A percentile compares a stretch with the other conserved stretches of the same genome.
Conservation (phyloP, 2,329 filamentous ascomycete species). For the Xylariaceae sp. region DNA sequence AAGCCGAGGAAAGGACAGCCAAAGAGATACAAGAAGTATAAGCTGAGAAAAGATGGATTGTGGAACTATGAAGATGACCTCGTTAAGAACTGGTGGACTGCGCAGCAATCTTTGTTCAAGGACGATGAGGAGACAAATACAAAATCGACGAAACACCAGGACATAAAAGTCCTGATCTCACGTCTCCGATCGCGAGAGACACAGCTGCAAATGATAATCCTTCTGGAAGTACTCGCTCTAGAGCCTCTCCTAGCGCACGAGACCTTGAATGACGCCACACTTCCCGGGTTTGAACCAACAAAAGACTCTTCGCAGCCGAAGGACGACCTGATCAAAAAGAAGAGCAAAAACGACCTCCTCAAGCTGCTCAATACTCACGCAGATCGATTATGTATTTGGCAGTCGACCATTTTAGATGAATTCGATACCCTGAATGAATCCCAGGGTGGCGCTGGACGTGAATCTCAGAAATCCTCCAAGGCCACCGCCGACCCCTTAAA, state of each 20-base stretch:
- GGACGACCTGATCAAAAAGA: constrained; percentile 46
- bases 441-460: constrained; percentile 34
- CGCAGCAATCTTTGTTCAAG: constrained; percentile 46
- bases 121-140: constrained; percentile 43
- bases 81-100: constrained; percentile 67
- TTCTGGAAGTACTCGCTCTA: constrained; percentile 71
- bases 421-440: constrained; percentile 47
- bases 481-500: constrained; percentile 59
- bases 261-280: constrained; percentile 41
- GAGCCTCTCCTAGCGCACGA: constrained; percentile 48
- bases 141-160: constrained; percentile 38
- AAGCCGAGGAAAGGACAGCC: constrained; percentile 44
- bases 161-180: constrained; percentile 59
- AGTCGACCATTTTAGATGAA: constrained; percentile 65
- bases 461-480: constrained; percentile 37
- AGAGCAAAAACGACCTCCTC: constrained; percentile 59
- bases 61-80: constrained; percentile 64
- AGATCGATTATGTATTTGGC: constrained; percentile 79
- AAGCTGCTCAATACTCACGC: constrained; percentile 68
- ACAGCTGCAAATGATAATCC: constrained; percentile 74
- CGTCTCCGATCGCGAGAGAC: constrained; percentile 71
- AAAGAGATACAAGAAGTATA: constrained; percentile 57
- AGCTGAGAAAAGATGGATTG: constrained; percentile 63
- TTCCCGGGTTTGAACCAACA: constrained; percentile 43
- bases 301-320: constrained; percentile 32